Percentiles rank a stretch among this genome's conserved stretches.
These are phyloP conservation scores for Fusarium citri DNA, from an alignment of 2,329 filamentous ascomycete genomes.

Conservation along the genomic window DNA sequence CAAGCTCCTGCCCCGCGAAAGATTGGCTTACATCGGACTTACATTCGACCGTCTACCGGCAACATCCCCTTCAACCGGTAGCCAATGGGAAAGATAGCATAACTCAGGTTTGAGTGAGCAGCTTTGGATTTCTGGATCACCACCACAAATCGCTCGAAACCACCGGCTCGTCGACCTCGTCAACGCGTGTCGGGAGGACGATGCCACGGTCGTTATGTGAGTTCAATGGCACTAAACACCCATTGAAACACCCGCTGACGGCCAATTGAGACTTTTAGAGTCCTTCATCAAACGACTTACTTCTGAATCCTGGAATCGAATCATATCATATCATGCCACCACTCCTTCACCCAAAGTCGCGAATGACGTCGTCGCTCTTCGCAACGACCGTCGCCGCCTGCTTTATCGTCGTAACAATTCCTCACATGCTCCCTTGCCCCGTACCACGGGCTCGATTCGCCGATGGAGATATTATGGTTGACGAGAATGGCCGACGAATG, in stretches of 20 bases:
- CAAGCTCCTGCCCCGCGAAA: constrained; percentile 20
- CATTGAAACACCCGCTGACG: constrained; percentile 32
- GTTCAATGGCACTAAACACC: constrained; percentile 40
- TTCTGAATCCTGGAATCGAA: constrained; percentile 11
- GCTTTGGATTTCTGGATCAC: constrained; percentile 41
- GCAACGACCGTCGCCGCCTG: constrained; percentile 90
- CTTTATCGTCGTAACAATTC: constrained; percentile 91
- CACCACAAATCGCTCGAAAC: constrained; percentile 46
- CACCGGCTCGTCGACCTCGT: constrained; percentile 40
- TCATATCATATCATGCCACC: constrained; percentile 79
- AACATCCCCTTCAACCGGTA: constrained; percentile 21
- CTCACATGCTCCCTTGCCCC: constrained; percentile 91
- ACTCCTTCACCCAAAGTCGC: constrained; percentile 91
- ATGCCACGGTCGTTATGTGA: constrained; percentile 44
- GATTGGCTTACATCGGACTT: constrained; percentile 24
- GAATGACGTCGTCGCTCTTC: constrained; percentile 93
- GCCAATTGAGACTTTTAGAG: constrained; percentile 47
- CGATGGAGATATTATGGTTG: constrained; percentile 70
- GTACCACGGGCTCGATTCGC: constrained; percentile 80
- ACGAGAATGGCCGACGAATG: constrained; percentile 59
- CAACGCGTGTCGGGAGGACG: constrained; percentile 38
- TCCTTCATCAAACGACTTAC: constrained; percentile 26
- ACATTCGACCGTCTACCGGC: constrained; percentile 19
- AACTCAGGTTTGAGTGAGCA: constrained; percentile 38
- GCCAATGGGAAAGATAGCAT: constrained; percentile 41